These are phyloP conservation scores for Hypoxylon rubiginosum DNA, from an alignment of 2,329 filamentous ascomycete species.

Conservation along the genomic window DNA sequence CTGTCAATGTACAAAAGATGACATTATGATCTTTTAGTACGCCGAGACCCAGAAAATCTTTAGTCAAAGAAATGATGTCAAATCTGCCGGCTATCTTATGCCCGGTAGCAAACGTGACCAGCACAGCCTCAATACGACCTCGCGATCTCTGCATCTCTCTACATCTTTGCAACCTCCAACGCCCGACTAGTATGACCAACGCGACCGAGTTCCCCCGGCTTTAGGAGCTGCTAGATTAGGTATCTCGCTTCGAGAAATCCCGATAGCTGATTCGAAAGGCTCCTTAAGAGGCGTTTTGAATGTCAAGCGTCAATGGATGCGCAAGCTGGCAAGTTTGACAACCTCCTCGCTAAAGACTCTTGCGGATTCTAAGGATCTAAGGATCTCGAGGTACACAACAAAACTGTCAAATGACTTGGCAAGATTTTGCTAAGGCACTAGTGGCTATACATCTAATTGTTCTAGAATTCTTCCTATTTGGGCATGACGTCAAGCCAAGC, in stretches of 20 bases:
- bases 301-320: too few relatives aligned
- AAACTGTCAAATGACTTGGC: not conserved
- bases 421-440: not conserved
- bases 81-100: slow-evolving; percentile 8
- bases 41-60: slow-evolving; percentile 2
- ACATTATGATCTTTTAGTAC: not conserved
- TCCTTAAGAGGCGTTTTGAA: not conserved
- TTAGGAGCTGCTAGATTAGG: slow-evolving; percentile 21
- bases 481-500: slow-evolving; percentile 17
- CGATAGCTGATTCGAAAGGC: slow-evolving; percentile 1
- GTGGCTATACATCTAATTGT: slow-evolving; percentile 9
- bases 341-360: not conserved
- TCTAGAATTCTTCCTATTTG: slow-evolving; percentile 33
- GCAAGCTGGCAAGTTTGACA: not conserved
- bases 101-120: slow-evolving; percentile 31
- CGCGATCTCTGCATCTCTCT: slow-evolving; percentile 9
- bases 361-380: not conserved
- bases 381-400: not conserved
- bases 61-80: slow-evolving; percentile 1
- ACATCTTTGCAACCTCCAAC: not conserved
- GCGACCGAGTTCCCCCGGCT: not conserved
- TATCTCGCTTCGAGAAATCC: slow-evolving; percentile 13
- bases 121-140: slow-evolving; percentile 31
- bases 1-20: not conserved
- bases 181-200: slow-evolving; percentile 24